Base-by-base conservation (phyloP, 2,329 filamentous ascomycete genomes). In the Beauveria varroae region DNA sequence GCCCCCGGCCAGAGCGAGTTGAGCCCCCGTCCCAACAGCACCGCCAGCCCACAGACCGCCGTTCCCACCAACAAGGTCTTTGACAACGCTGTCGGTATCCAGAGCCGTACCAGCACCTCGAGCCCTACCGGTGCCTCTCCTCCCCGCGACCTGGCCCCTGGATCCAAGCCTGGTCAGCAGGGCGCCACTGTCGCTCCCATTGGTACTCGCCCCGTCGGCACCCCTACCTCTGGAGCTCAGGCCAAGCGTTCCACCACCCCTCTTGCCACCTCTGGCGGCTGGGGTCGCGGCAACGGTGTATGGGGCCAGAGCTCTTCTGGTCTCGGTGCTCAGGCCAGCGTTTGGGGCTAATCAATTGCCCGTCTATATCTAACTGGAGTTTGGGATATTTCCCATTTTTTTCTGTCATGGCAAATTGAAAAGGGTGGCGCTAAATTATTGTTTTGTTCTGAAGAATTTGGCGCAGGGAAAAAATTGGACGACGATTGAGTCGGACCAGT, bases 161-260 rank as follows among this genome's bases (percentile, higher is more conserved):
- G 75, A 51, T 73, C 74, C 57, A 85, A 84, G 76, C 72, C 83
- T 64, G 78, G 78, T 54, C 80, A 82, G 64, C 73, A 79, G 55
- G 82, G 82, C 60, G 81, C 82, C 62, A 81, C 89, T 5, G 92
- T 98, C 58, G 93, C 92, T 24, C 93, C 95, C 20, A 98, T 98
- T 68, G 95, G 95, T 65, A 97, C 93, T 62, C 88, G 95, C 50
- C 93, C 93, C 3, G 82, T 84, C 20, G 83, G 81, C 44, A 81
- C 80, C 40, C 76, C 84, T n/a, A 76, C 74, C 37, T 73, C 71
- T 30, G 74, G 75, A 9, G 73, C 77, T 46, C 81, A 83, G 63
- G 71, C 79, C 74, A 95, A 95, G 73, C 90, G 91, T 63, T 91
- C 93, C 0, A 96, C 91, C 8, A 96, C 93, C 3, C 93, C 93